Evolutionary conservation across 2,329 filamentous ascomycete genomes (phyloP), one percentile per base, ranked within the genome.

Genomic region (Nothophaeocryptopus gaeumannii): DNA sequence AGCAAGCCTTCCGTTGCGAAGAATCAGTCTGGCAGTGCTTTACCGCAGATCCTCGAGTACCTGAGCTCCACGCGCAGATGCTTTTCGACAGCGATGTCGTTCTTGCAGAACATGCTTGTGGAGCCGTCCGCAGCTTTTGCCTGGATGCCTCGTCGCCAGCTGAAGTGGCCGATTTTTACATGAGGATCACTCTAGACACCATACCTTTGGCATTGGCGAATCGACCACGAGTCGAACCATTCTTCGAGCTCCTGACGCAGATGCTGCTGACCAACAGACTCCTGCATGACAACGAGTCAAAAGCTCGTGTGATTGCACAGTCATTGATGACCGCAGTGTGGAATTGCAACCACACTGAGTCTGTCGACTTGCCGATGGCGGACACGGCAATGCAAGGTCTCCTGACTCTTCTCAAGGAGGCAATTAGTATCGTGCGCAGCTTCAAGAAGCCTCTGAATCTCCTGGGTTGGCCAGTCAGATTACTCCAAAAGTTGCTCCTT

Each of bases 321-420:
- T 30, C 38, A 7, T 45, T 67, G 12, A 30, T 58, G 2, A 3
- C 34, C 3, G 20, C 49, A 2, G 14, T 66, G 10, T 56, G 53
- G 53, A 33, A 41, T 5, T 59, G 65, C 33, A 32, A 53, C 10
- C 63, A 66, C 38, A 39, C 33, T 8, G 65, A 66, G 46, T 41
- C 55, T 30, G 50, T 56, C 8, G 57, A 59, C 14, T 41, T 58
- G 15, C 56, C 60, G 2, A 32, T 62, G 10, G 20, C 50, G 8
- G 65, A 67, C 43, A 26, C 50, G 11, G 53, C 54, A 4, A 53
- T 67, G 16, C 26, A 40, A 7, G 63, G 63, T 5, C 65, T 76
- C 15, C 66, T 72, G 2, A 68, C 66, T 33, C 62, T 77, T 26
- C 59, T 77, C 12, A 56, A 61, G 9, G 67, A 59, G 41, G 70